These are phyloP conservation scores for Shiraia sp. DNA, from an alignment of 2,329 filamentous ascomycete species.

Conservation along the genomic window DNA sequence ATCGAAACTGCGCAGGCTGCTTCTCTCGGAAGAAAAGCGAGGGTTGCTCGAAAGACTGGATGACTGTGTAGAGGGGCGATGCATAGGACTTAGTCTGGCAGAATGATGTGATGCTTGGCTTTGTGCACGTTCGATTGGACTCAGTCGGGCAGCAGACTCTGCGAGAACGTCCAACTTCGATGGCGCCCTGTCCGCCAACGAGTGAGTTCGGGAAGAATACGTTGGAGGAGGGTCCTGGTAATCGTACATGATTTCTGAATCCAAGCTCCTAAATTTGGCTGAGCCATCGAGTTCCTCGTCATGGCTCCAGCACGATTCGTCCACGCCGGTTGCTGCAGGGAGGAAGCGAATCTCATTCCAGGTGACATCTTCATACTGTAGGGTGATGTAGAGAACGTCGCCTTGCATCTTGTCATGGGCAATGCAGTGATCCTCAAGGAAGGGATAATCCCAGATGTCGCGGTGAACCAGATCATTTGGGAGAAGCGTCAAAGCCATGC, in stretches of 20 bases:
- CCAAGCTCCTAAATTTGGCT: conserved; percentile 42
- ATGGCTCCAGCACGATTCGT: conserved; percentile 45
- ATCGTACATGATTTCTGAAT: conserved; percentile 49
- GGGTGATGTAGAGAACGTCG: conserved; percentile 46
- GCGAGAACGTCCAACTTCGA: conserved; percentile 45
- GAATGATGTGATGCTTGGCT: conserved; percentile 20
- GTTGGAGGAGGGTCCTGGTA: conserved; percentile 48
- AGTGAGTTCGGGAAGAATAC: conserved; percentile 48
- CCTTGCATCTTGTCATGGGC: conserved; percentile 48
- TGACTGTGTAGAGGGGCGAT: conserved; percentile 15
- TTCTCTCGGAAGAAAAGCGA: conserved; percentile 40
- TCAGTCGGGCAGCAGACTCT: conserved; percentile 42
- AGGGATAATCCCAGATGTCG: conserved; percentile 46
- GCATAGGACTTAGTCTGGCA: conserved; percentile 15
- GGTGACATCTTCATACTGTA: conserved; percentile 45
- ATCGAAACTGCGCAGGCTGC: conserved; percentile 43
- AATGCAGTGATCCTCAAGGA: conserved; percentile 47
- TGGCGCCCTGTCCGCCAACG: conserved; percentile 41
- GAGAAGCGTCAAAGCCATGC: conserved; percentile 43
- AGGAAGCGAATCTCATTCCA: conserved; percentile 47
- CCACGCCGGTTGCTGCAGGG: conserved; percentile 33
- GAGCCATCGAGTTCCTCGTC: conserved; percentile 46
- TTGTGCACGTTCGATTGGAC: conserved; percentile 36
- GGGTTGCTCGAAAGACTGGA: conserved; percentile 23
- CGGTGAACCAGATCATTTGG: conserved; percentile 38